These are phyloP conservation scores for Colletotrichum limetticola DNA, from an alignment of 2,329 filamentous ascomycete species.

Conservation along the genomic window DNA sequence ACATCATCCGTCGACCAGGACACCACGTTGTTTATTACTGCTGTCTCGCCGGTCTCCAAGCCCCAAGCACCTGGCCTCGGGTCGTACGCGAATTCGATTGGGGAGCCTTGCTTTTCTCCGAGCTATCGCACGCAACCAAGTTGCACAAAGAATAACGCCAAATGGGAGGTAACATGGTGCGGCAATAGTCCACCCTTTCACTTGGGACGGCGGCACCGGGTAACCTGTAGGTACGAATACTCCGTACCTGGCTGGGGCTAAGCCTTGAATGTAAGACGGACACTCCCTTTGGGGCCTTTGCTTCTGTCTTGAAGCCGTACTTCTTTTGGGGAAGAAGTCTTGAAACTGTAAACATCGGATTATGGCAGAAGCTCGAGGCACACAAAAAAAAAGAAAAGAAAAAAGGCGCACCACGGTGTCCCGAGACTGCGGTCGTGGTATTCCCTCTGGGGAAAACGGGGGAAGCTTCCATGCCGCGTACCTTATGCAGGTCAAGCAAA, in stretches of 20 bases:
- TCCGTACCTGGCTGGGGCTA: not conserved
- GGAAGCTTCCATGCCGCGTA: conserved; percentile 8
- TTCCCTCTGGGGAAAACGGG: not conserved
- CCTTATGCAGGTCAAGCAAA: conserved; percentile 5
- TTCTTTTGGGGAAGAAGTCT: not conserved
- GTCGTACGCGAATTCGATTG: not conserved
- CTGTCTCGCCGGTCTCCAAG: conserved; percentile 2
- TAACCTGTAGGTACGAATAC: not conserved
- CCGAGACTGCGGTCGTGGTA: conserved; percentile 20
- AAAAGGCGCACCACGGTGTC: not conserved
- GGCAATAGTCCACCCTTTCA: not conserved
- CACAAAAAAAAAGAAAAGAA: not conserved
- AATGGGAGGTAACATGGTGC: conserved; percentile 7
- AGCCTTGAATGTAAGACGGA: not conserved
- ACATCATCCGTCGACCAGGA: conserved; percentile 29
- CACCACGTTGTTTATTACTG: conserved; percentile 32
- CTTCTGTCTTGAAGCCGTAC: not conserved
- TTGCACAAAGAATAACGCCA: conserved; percentile 13
- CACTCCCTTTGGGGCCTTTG: not conserved
- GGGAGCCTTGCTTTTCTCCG: not conserved
- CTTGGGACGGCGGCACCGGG: conserved; percentile 5
- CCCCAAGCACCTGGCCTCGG: conserved; percentile 20
- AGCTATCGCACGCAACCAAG: not conserved
- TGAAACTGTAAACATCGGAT: conserved; percentile 30
- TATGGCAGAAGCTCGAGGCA: not conserved